Evolutionary conservation across 106 monocot genomes (phyloP), one percentile per base, ranked within the genome.

Genomic region (Iris macrosiphon): DNA sequence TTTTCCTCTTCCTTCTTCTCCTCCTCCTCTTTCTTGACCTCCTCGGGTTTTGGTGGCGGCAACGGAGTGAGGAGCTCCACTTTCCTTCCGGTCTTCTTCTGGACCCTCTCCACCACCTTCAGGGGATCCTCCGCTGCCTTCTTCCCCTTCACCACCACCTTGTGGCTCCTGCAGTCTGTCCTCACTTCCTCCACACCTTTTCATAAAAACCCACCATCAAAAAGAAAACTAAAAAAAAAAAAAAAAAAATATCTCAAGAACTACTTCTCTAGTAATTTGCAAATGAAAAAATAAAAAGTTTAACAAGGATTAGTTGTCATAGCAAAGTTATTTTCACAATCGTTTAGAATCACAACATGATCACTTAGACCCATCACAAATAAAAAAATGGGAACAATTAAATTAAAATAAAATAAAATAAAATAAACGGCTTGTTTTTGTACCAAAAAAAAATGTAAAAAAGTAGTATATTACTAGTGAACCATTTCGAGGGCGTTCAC

Each of bases 141-240:
- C 66, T 56, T 75, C 48, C 88, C 94, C 58, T 94, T 89, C 59
- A 82, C 88, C 28, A 80, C 64, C 56, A 92, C 92, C 74, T 47
- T 83, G 52, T 83, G 75, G 3, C 58, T 61, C 61, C 62, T 67
- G 28, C 77, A 87, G 37, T 92, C 92, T 11, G 83, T 73, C 44
- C 10, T 72, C 66, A 87, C 87, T 0, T 72, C 72, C 59, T 83
- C 93, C 74, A 93, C 93, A 4, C 93, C 93, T 87, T 59, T n/a
- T n/a, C n/a, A n/a, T n/a, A n/a, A n/a, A n/a, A n/a, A n/a, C n/a
- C n/a, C 33, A 12, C 8, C 16, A 33, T 24, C 25, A 31, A 24
- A 9, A 16, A 23, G 42, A 62, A 30, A 33, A 57, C 20, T 14
- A 45, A 39, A 38, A 18, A 0, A 53, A 19, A 41, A 33, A 35